Evolutionary conservation across 768 basidiomycete genomes (phyloP), one percentile per base, ranked within the genome.

Genomic region (Gelatoporia subvermispora): DNA sequence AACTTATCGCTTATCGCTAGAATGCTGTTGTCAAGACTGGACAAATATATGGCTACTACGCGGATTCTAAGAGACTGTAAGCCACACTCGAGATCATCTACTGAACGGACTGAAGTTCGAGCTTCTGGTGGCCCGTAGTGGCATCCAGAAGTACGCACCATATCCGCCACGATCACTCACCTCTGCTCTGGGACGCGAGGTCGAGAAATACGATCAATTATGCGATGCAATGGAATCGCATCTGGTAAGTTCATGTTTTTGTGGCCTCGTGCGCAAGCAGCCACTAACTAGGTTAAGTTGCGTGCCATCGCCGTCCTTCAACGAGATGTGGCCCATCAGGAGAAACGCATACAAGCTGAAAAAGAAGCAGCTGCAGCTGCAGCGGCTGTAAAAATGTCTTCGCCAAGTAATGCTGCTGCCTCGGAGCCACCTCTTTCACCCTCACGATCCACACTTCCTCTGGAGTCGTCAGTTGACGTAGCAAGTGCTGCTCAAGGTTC

Each of bases 131-230:
- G 13, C 28, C 28, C n/a, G n/a, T 48, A 88, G 87, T 38, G 77
- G 75, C 10, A 74, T 88, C 39, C 70, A 75, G 42, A 74, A 75
- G 43, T 72, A 82, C 56, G 75, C 78, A 2, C 73, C 76, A 3
- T 65, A 73, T 49, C 86, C 88, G 21, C 86, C 87, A 9, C 79
- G 69, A n/a, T 73, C 81, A 20, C 61, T 89, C 11, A 81, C 77
- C 3, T 69, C 79, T 3, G 74, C 84, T 16, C 71, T 92, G 28
- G 83, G 87, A 15, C 78, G 78, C 34, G 86, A 88, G 59, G 70
- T 89, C 3, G 86, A 90, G 61, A 84, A 78, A 58, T 91, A 85
- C 55, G 87, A 91, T 58, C 85, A 88, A 56, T 53, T 89, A 4
- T 88, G 86, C 57, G 89, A 92, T 60, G 71, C 81, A 1, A 79